A percentile compares a stretch with the other conserved stretches of the same genome.
Evolutionary conservation across 1,284 basidiomycete genomes (phyloP).

Genomic region (Tilletiopsis washingtonensis): DNA sequence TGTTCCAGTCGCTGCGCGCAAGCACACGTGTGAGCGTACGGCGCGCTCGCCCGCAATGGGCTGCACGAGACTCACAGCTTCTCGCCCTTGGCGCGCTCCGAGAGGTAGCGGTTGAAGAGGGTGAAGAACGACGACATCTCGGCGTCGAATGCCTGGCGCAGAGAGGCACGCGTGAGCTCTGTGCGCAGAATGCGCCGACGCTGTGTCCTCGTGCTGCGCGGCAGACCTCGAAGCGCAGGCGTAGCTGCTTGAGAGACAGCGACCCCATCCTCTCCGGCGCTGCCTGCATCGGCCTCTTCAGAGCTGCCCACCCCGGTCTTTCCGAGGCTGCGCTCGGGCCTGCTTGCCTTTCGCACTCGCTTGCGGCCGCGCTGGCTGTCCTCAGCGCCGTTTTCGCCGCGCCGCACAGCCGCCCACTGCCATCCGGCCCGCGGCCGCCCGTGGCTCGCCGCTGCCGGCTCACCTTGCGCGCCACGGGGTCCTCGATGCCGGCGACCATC

Average conservation of each 20-base stretch:
- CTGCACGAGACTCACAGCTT: conserved; percentile 64
- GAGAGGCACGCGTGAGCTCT: background rate
- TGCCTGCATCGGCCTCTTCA: too few relatives aligned
- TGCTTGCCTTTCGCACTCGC: too few relatives aligned
- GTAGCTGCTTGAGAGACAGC: too few relatives aligned
- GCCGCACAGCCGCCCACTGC: too few relatives aligned
- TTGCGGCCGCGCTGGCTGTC: background rate
- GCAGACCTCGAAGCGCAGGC: too few relatives aligned
- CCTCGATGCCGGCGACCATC: conserved; percentile 62
- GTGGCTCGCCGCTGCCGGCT: too few relatives aligned
- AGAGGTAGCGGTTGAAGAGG: conserved; percentile 95
- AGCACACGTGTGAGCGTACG: background rate
- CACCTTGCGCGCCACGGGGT: conserved; percentile 62
- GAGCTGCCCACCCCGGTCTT: too few relatives aligned
- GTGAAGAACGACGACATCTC: conserved; percentile 99
- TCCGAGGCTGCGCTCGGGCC: too few relatives aligned
- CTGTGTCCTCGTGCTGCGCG: too few relatives aligned
- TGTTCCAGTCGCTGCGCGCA: conserved; percentile 78
- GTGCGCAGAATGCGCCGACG: background rate
- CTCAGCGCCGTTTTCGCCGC: background rate
- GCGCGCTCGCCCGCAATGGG: background rate
- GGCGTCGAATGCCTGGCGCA: conserved; percentile 73
- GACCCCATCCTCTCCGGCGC: too few relatives aligned
- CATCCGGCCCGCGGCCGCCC: too few relatives aligned
- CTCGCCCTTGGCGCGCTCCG: conserved; percentile 85